phyloP scores from a whole-genome alignment of 2,329 filamentous ascomycete genomes.

The Fusarium odoratissimum region DNA sequence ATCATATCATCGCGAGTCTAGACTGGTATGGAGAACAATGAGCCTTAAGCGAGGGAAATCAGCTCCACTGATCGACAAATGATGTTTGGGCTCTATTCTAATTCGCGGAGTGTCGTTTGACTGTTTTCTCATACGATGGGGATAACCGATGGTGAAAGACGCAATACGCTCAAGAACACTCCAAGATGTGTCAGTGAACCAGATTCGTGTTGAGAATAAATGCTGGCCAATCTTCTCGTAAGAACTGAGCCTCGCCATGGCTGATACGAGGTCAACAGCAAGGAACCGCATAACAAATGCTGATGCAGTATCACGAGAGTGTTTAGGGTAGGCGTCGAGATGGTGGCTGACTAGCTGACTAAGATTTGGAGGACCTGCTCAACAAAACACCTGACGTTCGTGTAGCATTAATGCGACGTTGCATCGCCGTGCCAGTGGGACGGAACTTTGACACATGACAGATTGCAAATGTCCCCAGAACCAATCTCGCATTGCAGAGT shows the following conservation, averaged over 20 bases:
- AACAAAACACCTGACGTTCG: constrained; percentile 15
- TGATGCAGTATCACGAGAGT: background rate
- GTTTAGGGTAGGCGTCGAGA: constrained; percentile 20
- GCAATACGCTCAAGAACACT: background rate
- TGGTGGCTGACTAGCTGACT: background rate
- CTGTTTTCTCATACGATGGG: no score
- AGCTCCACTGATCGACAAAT: constrained; percentile 16
- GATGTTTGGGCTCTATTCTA: background rate
- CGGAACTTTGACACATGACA: constrained; percentile 28
- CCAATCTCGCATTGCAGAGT: background rate
- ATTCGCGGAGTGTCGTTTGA: background rate
- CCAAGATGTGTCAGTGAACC: background rate
- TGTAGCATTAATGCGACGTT: constrained; percentile 30
- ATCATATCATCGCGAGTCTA: constrained; percentile 20
- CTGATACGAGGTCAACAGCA: background rate
- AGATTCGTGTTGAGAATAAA: background rate
- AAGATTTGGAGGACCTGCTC: background rate
- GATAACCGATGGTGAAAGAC: background rate
- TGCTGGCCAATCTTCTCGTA: background rate
- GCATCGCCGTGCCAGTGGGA: constrained; percentile 22
- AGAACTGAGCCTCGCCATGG: no score
- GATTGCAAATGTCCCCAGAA: constrained; percentile 2
- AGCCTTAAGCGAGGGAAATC: background rate
- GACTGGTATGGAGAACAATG: background rate
- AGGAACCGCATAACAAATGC: background rate